Evolutionary conservation across 2,329 filamentous ascomycete genomes (phyloP).

Genomic region (Curvularia sp.): DNA sequence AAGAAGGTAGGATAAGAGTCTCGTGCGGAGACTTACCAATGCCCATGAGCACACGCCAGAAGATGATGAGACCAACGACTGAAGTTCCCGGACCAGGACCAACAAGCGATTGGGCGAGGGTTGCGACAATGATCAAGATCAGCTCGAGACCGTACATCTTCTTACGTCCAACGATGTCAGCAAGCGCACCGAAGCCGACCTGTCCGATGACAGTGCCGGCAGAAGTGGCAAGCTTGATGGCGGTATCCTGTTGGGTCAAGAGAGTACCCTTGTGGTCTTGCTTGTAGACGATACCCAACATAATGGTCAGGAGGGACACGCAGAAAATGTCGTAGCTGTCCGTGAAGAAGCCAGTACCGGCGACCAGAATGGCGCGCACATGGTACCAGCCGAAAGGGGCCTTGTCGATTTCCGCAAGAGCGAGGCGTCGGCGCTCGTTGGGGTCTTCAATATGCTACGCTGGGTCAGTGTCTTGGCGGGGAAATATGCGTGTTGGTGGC

Average conservation of each 20-base stretch:
- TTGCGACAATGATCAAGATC: conserved; percentile 52
- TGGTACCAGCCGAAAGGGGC: conserved; percentile 85
- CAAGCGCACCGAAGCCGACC: conserved; percentile 68
- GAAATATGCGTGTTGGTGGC: neutral
- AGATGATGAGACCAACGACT: conserved; percentile 50
- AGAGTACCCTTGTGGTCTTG: conserved; percentile 60
- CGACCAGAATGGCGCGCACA: conserved; percentile 77
- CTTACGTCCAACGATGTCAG: conserved; percentile 79
- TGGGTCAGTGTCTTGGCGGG: neutral
- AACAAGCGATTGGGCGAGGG: conserved; percentile 48
- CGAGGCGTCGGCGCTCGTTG: conserved; percentile 79
- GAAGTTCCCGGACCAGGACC: conserved; percentile 47
- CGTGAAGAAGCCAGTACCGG: conserved; percentile 85
- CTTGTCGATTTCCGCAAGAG: conserved; percentile 82
- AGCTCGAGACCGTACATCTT: conserved; percentile 75
- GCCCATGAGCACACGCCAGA: conserved; percentile 54
- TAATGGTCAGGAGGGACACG: conserved; percentile 58
- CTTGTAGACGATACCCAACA: conserved; percentile 83
- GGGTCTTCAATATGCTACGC: conserved; percentile 65
- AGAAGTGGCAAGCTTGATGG: conserved; percentile 85
- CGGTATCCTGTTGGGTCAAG: conserved; percentile 74
- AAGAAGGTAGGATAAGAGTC: conserved; percentile 47
- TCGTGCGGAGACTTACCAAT: conserved; percentile 36
- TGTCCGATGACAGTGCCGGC: conserved; percentile 85
- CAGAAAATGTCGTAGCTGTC: conserved; percentile 74